Percentiles rank a stretch among this genome's conserved stretches.
Evolutionary conservation across 768 basidiomycete genomes (phyloP).

Genomic region (Filobasidium floriforme): DNA sequence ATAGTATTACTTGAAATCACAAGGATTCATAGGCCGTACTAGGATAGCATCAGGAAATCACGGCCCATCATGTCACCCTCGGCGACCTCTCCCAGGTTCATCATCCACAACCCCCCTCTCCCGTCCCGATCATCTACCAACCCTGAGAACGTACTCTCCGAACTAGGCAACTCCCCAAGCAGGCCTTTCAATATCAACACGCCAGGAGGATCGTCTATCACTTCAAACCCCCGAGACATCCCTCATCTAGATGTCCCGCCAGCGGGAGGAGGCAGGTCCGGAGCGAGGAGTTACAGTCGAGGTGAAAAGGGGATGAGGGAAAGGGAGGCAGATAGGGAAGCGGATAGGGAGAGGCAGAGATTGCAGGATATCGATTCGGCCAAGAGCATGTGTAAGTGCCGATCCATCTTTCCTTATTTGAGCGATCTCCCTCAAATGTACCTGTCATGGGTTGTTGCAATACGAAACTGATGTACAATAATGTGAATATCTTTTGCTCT

Average conservation of each 20-base stretch:
- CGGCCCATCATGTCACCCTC: conserved; percentile 5
- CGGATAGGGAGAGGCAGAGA: conserved; percentile 75
- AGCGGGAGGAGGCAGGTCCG: background rate
- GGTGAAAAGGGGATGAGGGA: background rate
- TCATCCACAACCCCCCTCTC: conserved; percentile 10
- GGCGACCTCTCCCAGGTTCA: conserved; percentile 2
- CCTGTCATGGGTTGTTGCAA: too few species aligned
- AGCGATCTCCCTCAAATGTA: too few species aligned
- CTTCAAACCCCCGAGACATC: background rate
- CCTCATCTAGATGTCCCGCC: background rate
- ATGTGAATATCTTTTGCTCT: too few species aligned
- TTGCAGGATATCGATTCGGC: conserved; percentile 78
- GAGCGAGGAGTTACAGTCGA: background rate
- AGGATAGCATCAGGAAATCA: background rate
- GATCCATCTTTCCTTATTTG: background rate
- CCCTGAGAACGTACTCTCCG: background rate
- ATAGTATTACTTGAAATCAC: too few species aligned
- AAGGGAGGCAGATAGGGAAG: conserved; percentile 32
- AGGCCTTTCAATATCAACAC: background rate
- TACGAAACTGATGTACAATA: background rate
- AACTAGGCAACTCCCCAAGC: background rate
- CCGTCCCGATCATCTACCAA: background rate
- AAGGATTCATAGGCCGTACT: too few species aligned
- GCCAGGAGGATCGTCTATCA: background rate
- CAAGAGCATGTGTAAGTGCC: conserved; percentile 58